Evolutionary conservation across 2,329 filamentous ascomycete species (phyloP), one percentile per base, ranked within the genome.

Genomic region (Fusarium sarcochroum): DNA sequence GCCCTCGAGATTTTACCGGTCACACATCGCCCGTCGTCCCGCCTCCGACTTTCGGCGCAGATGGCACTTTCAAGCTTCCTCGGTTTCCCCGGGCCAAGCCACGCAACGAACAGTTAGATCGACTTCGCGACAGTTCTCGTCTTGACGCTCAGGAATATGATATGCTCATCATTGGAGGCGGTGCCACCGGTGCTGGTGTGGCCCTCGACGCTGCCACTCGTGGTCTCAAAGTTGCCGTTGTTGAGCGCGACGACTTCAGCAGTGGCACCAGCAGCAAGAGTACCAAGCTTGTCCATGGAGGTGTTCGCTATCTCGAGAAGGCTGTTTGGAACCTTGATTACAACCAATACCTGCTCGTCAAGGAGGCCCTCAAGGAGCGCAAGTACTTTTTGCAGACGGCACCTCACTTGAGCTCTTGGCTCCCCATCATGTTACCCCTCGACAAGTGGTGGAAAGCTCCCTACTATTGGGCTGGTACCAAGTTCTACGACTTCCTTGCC

Each of bases 401-500:
- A 13, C 91, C 91, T 37, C 91, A 93, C 83, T 83, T 93, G 56
- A 91, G 89, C 63, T 86, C 83, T 77, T 92, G 90, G 89, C 83
- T 93, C 21, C 90, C 91, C 23, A 93, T 93, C 72, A 93, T 93
- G 90, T 83, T 93, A 66, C 91, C 91, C 6, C 82, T 93, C 59
- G 87, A 91, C 77, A 89, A 89, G 76, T 93, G 90, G 90, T 93
- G 90, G 89, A 90, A 93, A 78, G 90, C 88, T 21, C 90, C 91
- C 7, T 93, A 93, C 80, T 93, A 91, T 78, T 93, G 90, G 90
- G 87, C 85, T 38, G 91, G 91, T 50, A 92, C 90, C 63, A 97
- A 97, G 79, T 88, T 89, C 71, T 97, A 97, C 80, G 93, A 97
- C 80, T 88, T 94, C 72, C 85, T 97, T 69, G 93, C 93, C 73